Base-by-base conservation (phyloP, 2,329 filamentous ascomycete species). In the Chaetoscypha palmicola region DNA sequence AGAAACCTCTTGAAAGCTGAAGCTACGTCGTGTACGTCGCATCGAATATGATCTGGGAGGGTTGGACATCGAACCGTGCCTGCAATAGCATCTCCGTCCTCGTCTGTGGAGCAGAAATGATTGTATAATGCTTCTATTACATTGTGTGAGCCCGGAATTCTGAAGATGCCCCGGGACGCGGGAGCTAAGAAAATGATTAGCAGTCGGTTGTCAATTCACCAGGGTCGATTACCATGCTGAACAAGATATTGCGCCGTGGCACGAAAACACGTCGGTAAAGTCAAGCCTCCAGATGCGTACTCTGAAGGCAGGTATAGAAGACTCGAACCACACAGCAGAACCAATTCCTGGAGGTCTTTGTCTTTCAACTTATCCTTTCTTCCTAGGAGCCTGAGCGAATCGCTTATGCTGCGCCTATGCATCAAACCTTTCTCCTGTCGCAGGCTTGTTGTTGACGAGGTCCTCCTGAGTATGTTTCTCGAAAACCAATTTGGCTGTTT, bases 1-100 rank as follows among this genome's bases (percentile, higher is more conserved):
- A 86, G 64, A n/a, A 86, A 67, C 10, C 70, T 73, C 55, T 85
- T 85, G 62, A 86, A 83, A 0, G 76, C 71, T 2, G 78, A 80
- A 2, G 80, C 80, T 22, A 85, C 74, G 61, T 85, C 81, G 48
- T 84, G 77, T 3, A 77, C 68, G 5, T 74, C 70, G 36, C 68
- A 74, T 28, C 70, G 69, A 48, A 85, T 77, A 53, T 83, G 77
- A 2, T 63, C 60, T 3, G 81, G 81, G 1, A 85, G 64, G 31
- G 70, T 77, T 4, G 77, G 72, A 38, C 70, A 75, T 24, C 75
- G 69, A 21, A 79, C 76, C 0, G 79, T 84, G 37, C 68, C 68
- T 2, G 76, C 64, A 36, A 83, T 69, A 21, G 56, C 43, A 7
- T 70, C 66, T 14, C 67, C 67, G 20, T 68, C 66, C 21, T 71